Percentiles rank a stretch among this genome's conserved stretches.
Conservation (phyloP, 192 early-diverging fungal species). For the Chytriomyces hyalinus region DNA sequence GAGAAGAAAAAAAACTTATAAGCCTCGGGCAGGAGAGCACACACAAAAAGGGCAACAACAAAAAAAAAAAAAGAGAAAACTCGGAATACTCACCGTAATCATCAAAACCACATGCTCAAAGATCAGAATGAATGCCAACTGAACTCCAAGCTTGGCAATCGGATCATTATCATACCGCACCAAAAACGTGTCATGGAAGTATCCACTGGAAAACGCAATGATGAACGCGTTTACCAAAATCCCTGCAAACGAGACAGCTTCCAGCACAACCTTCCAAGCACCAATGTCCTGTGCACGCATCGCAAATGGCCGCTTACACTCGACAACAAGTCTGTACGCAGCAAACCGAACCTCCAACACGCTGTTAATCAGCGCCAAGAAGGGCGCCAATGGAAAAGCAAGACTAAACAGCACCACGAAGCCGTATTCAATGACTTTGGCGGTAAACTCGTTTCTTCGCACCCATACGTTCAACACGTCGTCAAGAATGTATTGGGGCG, state of each 20-base stretch:
- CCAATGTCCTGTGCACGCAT: conserved; percentile 39
- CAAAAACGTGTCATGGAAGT: conserved; percentile 35
- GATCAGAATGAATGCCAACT: conserved; percentile 45
- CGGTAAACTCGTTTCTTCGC: conserved; percentile 3
- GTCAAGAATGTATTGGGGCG: conserved; percentile 31
- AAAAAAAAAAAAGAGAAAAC: conserved; percentile 1
- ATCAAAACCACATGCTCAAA: conserved; percentile 44
- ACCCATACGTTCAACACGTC: conserved; percentile 23
- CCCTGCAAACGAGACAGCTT: conserved; percentile 5
- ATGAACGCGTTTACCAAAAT: conserved; percentile 46
- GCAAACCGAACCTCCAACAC: conserved; percentile 66
- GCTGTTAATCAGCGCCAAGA: conserved; percentile 69
- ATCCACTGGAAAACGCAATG: conserved; percentile 44
- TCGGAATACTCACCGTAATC: conserved; percentile 5
- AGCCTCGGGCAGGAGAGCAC: too few species aligned
- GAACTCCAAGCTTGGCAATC: conserved; percentile 26
- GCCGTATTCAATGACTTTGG: conserved; percentile 66
- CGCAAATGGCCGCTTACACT: conserved; percentile 36
- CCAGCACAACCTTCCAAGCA: conserved; percentile 18
- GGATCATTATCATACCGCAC: neutral
- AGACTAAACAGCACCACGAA: conserved; percentile 70
- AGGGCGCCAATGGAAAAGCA: conserved; percentile 72
- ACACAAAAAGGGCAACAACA: too few species aligned
- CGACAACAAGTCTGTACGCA: conserved; percentile 41
- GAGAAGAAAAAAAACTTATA: conserved; percentile 29